phyloP scores from a whole-genome alignment of 352 stramenopile species.

The Phytophthora ramorum region DNA sequence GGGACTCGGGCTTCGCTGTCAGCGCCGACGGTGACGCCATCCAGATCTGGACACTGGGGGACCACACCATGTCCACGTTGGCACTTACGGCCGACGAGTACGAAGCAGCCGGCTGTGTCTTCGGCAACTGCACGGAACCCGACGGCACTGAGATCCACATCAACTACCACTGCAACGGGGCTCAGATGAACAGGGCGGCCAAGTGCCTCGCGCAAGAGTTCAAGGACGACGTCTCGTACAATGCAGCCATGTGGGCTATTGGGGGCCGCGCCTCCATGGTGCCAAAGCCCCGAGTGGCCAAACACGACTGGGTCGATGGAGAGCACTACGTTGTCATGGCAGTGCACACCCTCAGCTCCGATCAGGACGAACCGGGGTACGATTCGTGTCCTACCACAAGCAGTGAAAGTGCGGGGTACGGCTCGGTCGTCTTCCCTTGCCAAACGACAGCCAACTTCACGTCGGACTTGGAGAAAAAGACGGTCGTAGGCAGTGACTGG shows the following conservation, averaged over 20 bases:
- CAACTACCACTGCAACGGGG: conserved; percentile 36
- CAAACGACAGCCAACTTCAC: conserved; percentile 25
- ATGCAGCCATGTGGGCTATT: conserved; percentile 39
- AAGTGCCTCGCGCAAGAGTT: conserved; percentile 42
- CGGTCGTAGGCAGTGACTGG: conserved; percentile 15
- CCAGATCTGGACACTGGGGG: conserved; percentile 28
- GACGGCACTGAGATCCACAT: conserved; percentile 10
- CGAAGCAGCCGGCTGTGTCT: conserved; percentile 14
- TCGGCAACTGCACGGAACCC: conserved; percentile 34
- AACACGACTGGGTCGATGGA: conserved; percentile 26
- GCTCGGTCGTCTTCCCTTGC: conserved; percentile 46
- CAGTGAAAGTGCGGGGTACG: conserved; percentile 19
- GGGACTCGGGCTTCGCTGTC: conserved; percentile 42
- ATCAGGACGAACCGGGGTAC: conserved; percentile 33
- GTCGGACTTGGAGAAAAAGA: conserved; percentile 11
- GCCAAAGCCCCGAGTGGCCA: conserved; percentile 14
- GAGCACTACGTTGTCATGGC: conserved; percentile 31
- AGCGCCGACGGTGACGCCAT: conserved; percentile 10
- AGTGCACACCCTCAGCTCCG: conserved; percentile 22
- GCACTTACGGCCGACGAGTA: conserved; percentile 34
- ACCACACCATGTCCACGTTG: conserved; percentile 34
- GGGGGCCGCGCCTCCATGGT: conserved; percentile 11
- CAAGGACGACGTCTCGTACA: neutral
- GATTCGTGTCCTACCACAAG: conserved; percentile 12
- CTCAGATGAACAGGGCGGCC: conserved; percentile 41